phyloP scores from a whole-genome alignment of 2,329 filamentous ascomycete genomes.

The Septoria petroselini region DNA sequence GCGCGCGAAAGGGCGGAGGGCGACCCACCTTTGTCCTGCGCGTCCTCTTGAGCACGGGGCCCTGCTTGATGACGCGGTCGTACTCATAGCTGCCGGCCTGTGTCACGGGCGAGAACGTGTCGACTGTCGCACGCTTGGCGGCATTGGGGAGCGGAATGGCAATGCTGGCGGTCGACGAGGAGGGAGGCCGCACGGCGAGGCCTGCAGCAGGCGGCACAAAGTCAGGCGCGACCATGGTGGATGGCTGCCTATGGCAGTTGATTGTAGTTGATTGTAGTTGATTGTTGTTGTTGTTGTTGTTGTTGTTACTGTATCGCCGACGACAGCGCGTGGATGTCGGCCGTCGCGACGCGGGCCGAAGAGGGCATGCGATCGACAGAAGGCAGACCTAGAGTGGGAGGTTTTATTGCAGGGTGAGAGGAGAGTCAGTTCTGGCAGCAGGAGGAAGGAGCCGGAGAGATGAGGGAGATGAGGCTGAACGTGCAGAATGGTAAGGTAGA shows the following conservation, averaged over 20 bases:
- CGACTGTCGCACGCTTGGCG: constrained; percentile 39
- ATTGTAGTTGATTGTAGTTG: no score
- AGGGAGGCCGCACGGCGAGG: constrained; percentile 3
- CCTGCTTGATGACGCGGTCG: constrained; percentile 87
- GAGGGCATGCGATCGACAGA: constrained; percentile 3
- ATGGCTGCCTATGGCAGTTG: no score
- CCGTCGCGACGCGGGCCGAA: no score
- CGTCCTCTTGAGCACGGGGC: constrained; percentile 81
- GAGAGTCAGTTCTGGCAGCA: no score
- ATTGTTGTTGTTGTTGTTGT: no score
- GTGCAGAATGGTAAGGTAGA: no score
- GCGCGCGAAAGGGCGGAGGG: neutral
- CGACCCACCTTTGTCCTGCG: constrained; percentile 80
- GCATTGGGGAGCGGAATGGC: neutral
- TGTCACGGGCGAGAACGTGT: constrained; percentile 80
- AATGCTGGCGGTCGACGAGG: neutral
- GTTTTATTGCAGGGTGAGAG: no score
- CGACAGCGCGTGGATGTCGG: no score
- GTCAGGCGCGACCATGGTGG: constrained; percentile 25
- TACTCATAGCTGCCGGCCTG: constrained; percentile 95
- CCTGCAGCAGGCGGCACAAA: neutral
- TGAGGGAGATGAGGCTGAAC: neutral
- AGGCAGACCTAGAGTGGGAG: no score
- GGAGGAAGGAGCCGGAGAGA: neutral
- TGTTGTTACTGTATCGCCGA: no score